Evolutionary conservation across 2,329 filamentous ascomycete species (phyloP).

Genomic region (Penicillium palitans): DNA sequence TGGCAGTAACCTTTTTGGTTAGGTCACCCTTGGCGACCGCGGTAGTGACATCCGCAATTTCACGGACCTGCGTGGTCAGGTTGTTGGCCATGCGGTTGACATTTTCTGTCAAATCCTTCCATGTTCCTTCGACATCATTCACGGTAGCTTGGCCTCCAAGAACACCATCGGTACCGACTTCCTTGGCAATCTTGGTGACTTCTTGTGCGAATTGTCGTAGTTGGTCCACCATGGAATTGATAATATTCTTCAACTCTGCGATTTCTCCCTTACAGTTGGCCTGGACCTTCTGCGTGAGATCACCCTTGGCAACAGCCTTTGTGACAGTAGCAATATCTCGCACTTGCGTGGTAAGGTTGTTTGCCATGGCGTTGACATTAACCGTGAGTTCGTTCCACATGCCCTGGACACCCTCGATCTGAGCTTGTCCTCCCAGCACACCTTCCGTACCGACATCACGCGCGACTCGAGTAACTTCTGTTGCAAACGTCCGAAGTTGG

Average conservation of each 20-base stretch:
- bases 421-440: conserved; percentile 77
- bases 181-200: conserved; percentile 92
- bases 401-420: conserved; percentile 79
- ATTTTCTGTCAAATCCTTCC: conserved; percentile 91
- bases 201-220: conserved; percentile 94
- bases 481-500: conserved; percentile 78
- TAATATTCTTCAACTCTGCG: conserved; percentile 91
- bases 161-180: conserved; percentile 93
- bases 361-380: conserved; percentile 85
- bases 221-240: conserved; percentile 99
- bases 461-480: conserved; percentile 79
- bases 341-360: conserved; percentile 83
- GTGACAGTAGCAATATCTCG: conserved; percentile 86
- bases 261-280: conserved; percentile 91
- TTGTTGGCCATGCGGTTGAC: conserved; percentile 99
- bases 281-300: conserved; percentile 94
- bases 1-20: conserved; percentile 92
- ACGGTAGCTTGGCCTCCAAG: conserved; percentile 93
- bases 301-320: conserved; percentile 72
- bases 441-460: conserved; percentile 83
- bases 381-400: conserved; percentile 88
- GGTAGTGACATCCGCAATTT: conserved; percentile 95
- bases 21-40: conserved; percentile 92
- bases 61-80: conserved; percentile 92
- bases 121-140: conserved; percentile 94